Evolutionary conservation across 352 stramenopile genomes (phyloP), one percentile per base, ranked within the genome.

Genomic region (Thalassiosira mediterranea): DNA sequence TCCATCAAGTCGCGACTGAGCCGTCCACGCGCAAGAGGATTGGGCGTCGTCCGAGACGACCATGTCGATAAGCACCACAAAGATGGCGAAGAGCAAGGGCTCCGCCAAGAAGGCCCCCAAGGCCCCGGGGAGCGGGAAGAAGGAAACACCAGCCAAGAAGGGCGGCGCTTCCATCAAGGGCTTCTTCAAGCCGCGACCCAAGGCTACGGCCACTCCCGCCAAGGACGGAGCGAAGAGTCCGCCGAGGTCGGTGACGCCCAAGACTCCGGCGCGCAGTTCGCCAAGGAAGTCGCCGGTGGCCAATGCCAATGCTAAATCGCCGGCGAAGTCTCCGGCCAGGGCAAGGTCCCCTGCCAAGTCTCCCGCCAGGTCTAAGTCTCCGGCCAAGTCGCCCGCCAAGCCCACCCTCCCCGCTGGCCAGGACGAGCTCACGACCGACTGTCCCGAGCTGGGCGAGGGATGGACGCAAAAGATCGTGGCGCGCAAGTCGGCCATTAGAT

Each of bases 371-470:
- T 42, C 34, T 42, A 42, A 13, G 34, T 42, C 34, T 42, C 34
- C 34, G 34, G 34, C 34, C 34, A 42, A 42, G 21, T 53, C 44
- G 44, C 44, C 44, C 4, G 29, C 25, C 10, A 68, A 62, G 38
- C 64, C 53, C 15, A 23, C 31, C 28, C 28, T 74, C 0, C 65
- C 65, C 21, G 26, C n/a, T 1, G 65, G 65, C 26, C 28, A 63
- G 17, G 65, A 37, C 10, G 52, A 56, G 13, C 37, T 23, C 17
- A 66, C 46, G 19, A 48, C 47, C 13, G 11, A 19, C 0, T 74
- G 65, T 66, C 65, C 65, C 17, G 19, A 44, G 13, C 70, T 76
- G 13, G 67, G 67, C 0, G 59, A 71, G 34, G 67, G 67, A 42
- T 76, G 67, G 67, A 76, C 67, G 23, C 58, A 72, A 46, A 34